Base-by-base conservation (phyloP, 371 early-diverging fungal genomes). In the Syncephalastrum sp. region DNA sequence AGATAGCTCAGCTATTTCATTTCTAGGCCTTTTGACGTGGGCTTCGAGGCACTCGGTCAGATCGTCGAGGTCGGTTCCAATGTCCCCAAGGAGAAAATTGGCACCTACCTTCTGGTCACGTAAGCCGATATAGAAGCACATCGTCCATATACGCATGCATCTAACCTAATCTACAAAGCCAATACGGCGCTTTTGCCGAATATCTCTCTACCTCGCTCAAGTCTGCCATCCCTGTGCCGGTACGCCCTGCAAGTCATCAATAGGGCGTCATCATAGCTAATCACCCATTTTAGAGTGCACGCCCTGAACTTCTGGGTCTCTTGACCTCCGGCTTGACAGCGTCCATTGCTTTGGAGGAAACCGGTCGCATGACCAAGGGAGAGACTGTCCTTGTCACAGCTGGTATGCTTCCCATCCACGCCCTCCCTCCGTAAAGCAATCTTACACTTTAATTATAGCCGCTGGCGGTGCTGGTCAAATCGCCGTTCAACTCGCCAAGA, bases 151-250 rank as follows among this genome's bases (percentile, higher is more conserved):
- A 33, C 2, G 2, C 38, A 33, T 33, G 6, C 10, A 10, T 33
- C 38, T 33, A 8, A 33, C 38, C 10, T 2, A 1, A 16, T 50
- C 7, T 50, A 12, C 41, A 21, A 45, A 67, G 69, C n/a, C 72
- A 67, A 61, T 80, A 79, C 60, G 83, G 84, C 59, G 75, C 81
- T 13, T 85, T 83, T 61, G 53, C 81, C 44, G 86, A 85, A 59
- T 78, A 75, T 57, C 52, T 79, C 42, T 50, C 67, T 8, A 50
- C 72, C 4, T 41, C 53, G 53, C 60, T 60, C 27, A 62, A 61
- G 4, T 50, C 56, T 14, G 57, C 70, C 14, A 70, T 77, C 50
- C 74, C 79, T 50, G 63, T 82, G 25, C 79, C 83, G 16, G 75
- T 73, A 62, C 29, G 59, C 33, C 33, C 43, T 27, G 10, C 13